Evolutionary conservation across 805 yeast species (phyloP).

Genomic region (Clavispora asparagi): DNA sequence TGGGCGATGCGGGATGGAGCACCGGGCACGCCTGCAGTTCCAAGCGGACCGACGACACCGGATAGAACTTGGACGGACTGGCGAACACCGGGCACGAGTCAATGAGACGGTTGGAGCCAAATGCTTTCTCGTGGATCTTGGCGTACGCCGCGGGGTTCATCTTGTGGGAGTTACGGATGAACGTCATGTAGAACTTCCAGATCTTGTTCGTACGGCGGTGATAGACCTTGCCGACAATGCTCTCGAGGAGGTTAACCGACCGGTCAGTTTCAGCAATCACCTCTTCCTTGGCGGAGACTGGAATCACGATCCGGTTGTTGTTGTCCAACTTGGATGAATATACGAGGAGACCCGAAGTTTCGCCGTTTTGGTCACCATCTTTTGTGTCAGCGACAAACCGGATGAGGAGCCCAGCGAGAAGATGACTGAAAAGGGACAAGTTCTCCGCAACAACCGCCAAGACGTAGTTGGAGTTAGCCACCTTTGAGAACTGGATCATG

Average conservation of each 20-base stretch:
- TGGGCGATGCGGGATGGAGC: slow-evolving; percentile 2
- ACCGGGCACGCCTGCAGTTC: slow-evolving; percentile 16
- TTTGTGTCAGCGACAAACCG: slow-evolving; percentile 16
- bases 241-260: slow-evolving; percentile 9
- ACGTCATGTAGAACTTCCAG: slow-evolving; percentile 38
- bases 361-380: not conserved
- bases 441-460: slow-evolving; percentile 24
- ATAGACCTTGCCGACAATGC: slow-evolving; percentile 1
- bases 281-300: slow-evolving; percentile 8
- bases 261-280: slow-evolving; percentile 11
- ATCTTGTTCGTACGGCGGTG: slow-evolving; percentile 16
- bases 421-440: slow-evolving; percentile 26
- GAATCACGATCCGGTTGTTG: slow-evolving; percentile 1
- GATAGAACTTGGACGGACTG: slow-evolving; percentile 22
- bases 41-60: slow-evolving; percentile 14
- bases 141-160: slow-evolving; percentile 26
- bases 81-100: slow-evolving; percentile 14
- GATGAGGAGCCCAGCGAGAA: slow-evolving; percentile 28
- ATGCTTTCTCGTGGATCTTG: slow-evolving; percentile 17
- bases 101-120: slow-evolving; percentile 11
- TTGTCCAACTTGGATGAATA: not conserved
- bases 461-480: slow-evolving; percentile 15
- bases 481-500: slow-evolving; percentile 4
- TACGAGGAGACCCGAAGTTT: not conserved
- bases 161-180: slow-evolving; percentile 26